Percentiles rank a stretch among this genome's conserved stretches.
phyloP scores from a whole-genome alignment of 176 grass and related monocot species.

The Oryza glaberrima region DNA sequence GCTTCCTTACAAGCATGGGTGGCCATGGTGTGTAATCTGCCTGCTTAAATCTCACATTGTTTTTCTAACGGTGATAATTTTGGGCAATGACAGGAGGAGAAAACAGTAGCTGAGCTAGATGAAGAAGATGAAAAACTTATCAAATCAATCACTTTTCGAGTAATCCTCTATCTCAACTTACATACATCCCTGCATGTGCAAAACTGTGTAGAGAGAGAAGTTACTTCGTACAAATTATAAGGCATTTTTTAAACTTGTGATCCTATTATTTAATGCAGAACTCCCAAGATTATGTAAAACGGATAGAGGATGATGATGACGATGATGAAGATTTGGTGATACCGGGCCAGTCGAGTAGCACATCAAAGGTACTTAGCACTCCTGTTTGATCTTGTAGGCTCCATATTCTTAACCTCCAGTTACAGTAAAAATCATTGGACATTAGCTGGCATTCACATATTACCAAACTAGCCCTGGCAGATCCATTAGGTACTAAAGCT shows the following conservation, averaged over 20 bases:
- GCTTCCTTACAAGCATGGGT: constrained; percentile 15
- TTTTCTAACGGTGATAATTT: constrained; percentile 37
- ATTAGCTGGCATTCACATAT: constrained; percentile 6
- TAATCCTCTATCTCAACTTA: constrained; percentile 46
- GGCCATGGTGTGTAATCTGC: neutral
- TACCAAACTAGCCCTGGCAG: neutral
- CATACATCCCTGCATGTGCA: constrained; percentile 30
- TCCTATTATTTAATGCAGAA: constrained; percentile 47
- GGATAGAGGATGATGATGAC: constrained; percentile 67
- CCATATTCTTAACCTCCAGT: neutral
- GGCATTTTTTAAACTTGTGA: constrained; percentile 4
- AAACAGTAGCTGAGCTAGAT: constrained; percentile 73
- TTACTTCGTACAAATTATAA: neutral
- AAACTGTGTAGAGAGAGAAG: neutral
- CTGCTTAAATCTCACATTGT: neutral
- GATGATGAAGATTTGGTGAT: constrained; percentile 54
- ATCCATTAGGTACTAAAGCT: neutral
- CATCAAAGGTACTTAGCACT: constrained; percentile 33
- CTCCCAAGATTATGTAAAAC: constrained; percentile 85
- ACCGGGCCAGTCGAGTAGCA: constrained; percentile 32
- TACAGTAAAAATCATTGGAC: neutral
- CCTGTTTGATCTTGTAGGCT: constrained; percentile 11
- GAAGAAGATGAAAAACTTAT: constrained; percentile 87
- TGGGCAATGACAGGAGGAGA: constrained; percentile 54
- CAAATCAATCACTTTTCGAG: constrained; percentile 81